Percentiles rank a stretch among this genome's conserved stretches.
Conservation (phyloP, 1,284 basidiomycete species). For the Leccinum griseonigrum region DNA sequence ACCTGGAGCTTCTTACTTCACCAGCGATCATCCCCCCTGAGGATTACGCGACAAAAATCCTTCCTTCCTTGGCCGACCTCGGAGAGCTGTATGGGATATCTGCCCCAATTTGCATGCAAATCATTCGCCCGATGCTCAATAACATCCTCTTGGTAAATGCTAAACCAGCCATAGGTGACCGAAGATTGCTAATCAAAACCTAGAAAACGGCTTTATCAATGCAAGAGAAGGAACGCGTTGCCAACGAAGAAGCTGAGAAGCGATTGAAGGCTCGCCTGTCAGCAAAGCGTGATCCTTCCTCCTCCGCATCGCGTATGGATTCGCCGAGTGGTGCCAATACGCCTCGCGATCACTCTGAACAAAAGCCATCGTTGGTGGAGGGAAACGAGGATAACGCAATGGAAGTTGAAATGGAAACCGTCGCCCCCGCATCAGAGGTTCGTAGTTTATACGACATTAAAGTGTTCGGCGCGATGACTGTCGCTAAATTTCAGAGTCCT, state of each 20-base stretch:
- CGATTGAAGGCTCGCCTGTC: constrained; percentile 72
- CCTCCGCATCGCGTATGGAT: constrained; percentile 53
- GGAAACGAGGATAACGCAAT: constrained; percentile 50
- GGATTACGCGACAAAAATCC: constrained; percentile 63
- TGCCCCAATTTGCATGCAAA: constrained; percentile 87
- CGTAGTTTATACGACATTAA: constrained; percentile 3
- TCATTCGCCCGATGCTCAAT: constrained; percentile 81
- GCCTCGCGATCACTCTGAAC: constrained; percentile 36
- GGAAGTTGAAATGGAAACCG: constrained; percentile 41
- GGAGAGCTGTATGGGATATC: constrained; percentile 75
- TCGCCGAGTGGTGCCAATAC: constrained; percentile 49
- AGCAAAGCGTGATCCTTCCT: constrained; percentile 69
- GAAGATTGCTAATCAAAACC: constrained; percentile 8
- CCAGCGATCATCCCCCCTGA: constrained; percentile 55
- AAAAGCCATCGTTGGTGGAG: constrained; percentile 35
- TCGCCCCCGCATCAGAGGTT: constrained; percentile 23
- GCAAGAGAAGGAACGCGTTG: constrained; percentile 63
- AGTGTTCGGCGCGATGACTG: constrained; percentile 11
- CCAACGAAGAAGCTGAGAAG: constrained; percentile 72
- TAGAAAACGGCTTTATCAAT: constrained; percentile 56
- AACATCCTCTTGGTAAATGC: constrained; percentile 55
- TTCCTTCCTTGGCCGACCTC: constrained; percentile 73
- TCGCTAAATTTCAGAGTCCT: constrained; percentile 47
- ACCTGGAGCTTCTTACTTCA: constrained; percentile 69
- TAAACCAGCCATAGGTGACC: background rate